A percentile compares a stretch with the other conserved stretches of the same genome.
Evolutionary conservation across 163 green algal species (phyloP).

Genomic region (Scenedesmus sp.): DNA sequence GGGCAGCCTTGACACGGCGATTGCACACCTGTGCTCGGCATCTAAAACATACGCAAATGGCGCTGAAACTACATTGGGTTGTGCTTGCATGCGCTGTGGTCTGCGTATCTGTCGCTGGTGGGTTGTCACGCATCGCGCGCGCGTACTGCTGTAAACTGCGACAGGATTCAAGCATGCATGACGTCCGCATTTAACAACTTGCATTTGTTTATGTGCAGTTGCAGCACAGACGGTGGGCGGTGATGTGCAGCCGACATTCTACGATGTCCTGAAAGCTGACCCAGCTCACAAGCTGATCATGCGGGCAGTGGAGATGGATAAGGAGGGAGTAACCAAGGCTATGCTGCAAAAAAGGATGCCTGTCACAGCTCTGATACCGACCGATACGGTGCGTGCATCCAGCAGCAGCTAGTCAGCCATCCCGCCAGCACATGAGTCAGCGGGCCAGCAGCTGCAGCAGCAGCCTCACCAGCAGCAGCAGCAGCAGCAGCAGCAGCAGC

Average conservation of each 20-base stretch:
- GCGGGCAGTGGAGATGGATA: constrained; percentile 25
- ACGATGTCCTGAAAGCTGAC: constrained; percentile 34
- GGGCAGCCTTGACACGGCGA: too few relatives aligned
- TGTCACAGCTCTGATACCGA: constrained; percentile 43
- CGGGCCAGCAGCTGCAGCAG: neutral
- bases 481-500: neutral
- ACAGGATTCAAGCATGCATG: neutral
- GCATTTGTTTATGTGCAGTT: neutral
- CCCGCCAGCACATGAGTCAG: too few relatives aligned
- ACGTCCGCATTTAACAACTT: neutral
- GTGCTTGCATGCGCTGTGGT: neutral
- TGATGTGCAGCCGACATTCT: constrained; percentile 15
- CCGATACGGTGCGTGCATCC: constrained; percentile 24
- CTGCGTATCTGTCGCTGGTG: neutral
- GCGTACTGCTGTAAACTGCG: constrained; percentile 10
- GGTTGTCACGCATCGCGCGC: neutral
- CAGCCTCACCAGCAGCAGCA: neutral
- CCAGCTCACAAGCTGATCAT: constrained; percentile 45
- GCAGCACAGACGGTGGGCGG: neutral
- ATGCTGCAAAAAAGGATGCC: constrained; percentile 20
- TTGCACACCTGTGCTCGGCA: neutral
- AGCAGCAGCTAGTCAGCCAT: neutral
- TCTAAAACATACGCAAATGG: too few relatives aligned
- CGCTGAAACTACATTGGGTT: neutral
- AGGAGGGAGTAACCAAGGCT: constrained; percentile 10